Percentiles rank a stretch among this genome's conserved stretches.
phyloP scores from a whole-genome alignment of 208 protist genomes.

The Acanthamoeba royreba region DNA sequence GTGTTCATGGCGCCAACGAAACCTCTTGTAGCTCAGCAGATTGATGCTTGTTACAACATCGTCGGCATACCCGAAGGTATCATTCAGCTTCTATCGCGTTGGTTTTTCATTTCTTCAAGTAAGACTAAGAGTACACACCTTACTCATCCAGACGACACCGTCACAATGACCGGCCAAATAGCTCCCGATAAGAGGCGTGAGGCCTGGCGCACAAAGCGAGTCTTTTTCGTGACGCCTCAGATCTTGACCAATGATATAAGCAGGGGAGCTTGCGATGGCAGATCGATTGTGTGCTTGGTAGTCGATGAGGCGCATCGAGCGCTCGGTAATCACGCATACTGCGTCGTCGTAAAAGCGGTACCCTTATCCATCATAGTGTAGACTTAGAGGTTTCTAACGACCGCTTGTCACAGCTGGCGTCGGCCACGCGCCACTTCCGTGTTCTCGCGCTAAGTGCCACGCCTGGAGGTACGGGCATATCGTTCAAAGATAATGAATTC shows the following conservation, averaged over 20 bases:
- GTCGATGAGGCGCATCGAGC: slow-evolving; percentile 85
- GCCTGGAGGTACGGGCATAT: slow-evolving; percentile 71
- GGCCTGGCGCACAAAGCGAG: slow-evolving; percentile 68
- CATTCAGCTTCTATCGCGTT: too few relatives aligned
- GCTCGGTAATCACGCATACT: slow-evolving; percentile 74
- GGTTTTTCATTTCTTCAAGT: background rate
- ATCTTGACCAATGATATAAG: slow-evolving; percentile 74
- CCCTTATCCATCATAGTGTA: background rate
- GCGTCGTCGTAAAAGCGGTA: slow-evolving; percentile 43
- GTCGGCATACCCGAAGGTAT: slow-evolving; percentile 64
- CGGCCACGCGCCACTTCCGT: slow-evolving; percentile 64
- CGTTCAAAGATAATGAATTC: background rate
- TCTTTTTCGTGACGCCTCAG: slow-evolving; percentile 85
- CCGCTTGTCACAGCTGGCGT: background rate
- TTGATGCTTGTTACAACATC: slow-evolving; percentile 73
- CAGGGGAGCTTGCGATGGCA: background rate
- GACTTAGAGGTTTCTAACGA: background rate
- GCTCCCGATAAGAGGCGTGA: background rate
- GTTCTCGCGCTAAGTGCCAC: slow-evolving; percentile 80
- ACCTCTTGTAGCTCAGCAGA: slow-evolving; percentile 79
- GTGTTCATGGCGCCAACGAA: slow-evolving; percentile 83
- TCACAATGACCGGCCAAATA: slow-evolving; percentile 33
- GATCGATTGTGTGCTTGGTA: slow-evolving; percentile 73
- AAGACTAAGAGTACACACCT: too few relatives aligned
- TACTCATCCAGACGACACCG: slow-evolving; percentile 5